Conservation (phyloP, 805 yeast species). For the Teunomyces panamensis region DNA sequence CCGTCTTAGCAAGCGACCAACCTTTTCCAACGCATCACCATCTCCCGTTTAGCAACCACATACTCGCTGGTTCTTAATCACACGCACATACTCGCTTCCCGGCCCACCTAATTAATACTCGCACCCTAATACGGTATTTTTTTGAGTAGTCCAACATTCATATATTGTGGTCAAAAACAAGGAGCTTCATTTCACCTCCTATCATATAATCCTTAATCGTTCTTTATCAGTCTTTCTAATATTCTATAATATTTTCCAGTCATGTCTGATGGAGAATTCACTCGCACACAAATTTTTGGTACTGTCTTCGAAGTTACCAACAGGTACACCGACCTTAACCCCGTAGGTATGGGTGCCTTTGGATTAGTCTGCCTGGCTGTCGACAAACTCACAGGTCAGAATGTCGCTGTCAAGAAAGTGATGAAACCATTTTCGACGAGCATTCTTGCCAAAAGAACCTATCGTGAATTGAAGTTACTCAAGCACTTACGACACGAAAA, state of each 20-base stretch:
- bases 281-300: conserved; percentile 89
- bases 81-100: no score
- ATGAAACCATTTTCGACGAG: conserved; percentile 97
- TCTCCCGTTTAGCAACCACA: background rate
- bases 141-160: background rate
- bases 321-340: conserved; percentile 86
- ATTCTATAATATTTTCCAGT: background rate
- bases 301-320: conserved; percentile 92
- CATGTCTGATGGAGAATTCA: conserved; percentile 47
- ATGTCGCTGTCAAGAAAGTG: conserved; percentile 95
- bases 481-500: conserved; percentile 95
- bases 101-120: no score
- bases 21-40: no score
- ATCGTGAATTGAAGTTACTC: conserved; percentile 88
- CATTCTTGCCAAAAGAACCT: conserved; percentile 93
- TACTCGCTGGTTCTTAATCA: background rate
- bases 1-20: background rate
- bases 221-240: background rate
- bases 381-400: conserved; percentile 85
- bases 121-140: no score
- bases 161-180: background rate
- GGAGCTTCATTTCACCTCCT: background rate
- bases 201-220: background rate
- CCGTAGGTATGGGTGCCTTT: conserved; percentile 99
- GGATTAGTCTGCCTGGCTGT: conserved; percentile 96